Base-by-base conservation (phyloP, 2,329 filamentous ascomycete genomes). In the Neoascochyta sp. region DNA sequence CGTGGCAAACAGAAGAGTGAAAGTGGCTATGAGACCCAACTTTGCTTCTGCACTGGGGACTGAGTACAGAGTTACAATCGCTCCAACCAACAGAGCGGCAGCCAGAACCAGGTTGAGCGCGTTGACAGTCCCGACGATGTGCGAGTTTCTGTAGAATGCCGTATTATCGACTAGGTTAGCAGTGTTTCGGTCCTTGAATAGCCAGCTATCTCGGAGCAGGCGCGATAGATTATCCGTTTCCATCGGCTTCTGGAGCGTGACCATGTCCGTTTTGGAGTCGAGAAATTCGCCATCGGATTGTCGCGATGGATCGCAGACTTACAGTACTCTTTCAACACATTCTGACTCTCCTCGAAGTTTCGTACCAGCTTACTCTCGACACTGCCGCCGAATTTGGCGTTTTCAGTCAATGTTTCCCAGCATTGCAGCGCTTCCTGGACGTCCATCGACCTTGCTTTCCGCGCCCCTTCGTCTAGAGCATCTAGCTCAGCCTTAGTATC, bases 1-100 rank as follows among this genome's bases (percentile, higher is more conserved):
- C 5, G 39, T 8, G 3, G 47, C 49, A 16, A 57, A 56, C 1
- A 54, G 26, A 7, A 39, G 10, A 1, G 45, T 53, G 16, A 44
- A 52, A 25, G 41, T 31, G 2, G 44, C 47, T 10, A 55, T 23
- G 9, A 55, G 19, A 0, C 37, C 43, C 1, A 54, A 28, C 30
- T 47, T 48, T 7, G 38, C 35, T 22, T 31, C 42, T 5, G 33
- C 21, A 14, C 30, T 26, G 3, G 16, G 8, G 2, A 52, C 34
- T 15, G 36, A 20, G 27, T 52, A 45, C 3, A 56, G 16, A 14
- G 24, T 48, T 1, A 47, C 31, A 6, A 55, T 49, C 3, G 52
- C 44, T 2, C 42, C 46, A 7, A 56, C 41, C 5, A 56, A 30
- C 3, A 54, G 27, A 3, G 49, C 17, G 3, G 46, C 46, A 7